Evolutionary conservation across 331 rosid genomes (phyloP).

Genomic region (Ulmus americana): DNA sequence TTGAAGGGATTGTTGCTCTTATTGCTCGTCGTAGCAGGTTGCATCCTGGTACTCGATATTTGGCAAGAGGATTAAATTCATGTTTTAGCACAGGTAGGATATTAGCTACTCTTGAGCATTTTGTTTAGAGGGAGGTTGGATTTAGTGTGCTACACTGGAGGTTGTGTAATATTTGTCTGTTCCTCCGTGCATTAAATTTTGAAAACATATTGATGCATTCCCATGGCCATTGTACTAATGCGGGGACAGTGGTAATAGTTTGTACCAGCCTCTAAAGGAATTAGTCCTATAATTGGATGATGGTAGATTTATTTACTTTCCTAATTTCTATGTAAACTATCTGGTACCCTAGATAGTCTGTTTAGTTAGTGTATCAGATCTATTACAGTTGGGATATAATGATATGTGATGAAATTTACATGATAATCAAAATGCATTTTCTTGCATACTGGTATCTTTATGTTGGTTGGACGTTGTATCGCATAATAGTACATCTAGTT

Average conservation of each 20-base stretch:
- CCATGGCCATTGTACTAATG: neutral
- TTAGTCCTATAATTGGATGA: neutral
- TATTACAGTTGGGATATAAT: no score
- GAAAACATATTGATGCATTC: neutral
- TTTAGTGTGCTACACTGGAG: neutral
- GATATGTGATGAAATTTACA: no score
- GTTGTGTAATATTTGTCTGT: neutral
- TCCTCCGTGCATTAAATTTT: neutral
- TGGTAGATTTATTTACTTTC: neutral
- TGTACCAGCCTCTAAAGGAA: neutral
- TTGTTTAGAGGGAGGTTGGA: neutral
- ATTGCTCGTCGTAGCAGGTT: slow-evolving; percentile 94
- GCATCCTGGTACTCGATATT: slow-evolving; percentile 97
- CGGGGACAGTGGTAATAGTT: neutral
- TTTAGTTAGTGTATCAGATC: no score
- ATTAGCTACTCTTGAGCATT: neutral
- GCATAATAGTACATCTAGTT: neutral
- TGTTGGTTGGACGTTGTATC: neutral
- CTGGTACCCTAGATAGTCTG: neutral
- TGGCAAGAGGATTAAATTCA: slow-evolving; percentile 96
- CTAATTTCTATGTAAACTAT: neutral
- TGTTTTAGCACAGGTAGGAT: slow-evolving; percentile 86
- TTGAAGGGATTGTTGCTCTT: slow-evolving; percentile 78
- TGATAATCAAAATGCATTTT: no score
- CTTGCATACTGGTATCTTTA: no score